Evolutionary conservation across 176 grass and related monocot species (phyloP), one percentile per base, ranked within the genome.

Genomic region (Urochloa ruziziensis): DNA sequence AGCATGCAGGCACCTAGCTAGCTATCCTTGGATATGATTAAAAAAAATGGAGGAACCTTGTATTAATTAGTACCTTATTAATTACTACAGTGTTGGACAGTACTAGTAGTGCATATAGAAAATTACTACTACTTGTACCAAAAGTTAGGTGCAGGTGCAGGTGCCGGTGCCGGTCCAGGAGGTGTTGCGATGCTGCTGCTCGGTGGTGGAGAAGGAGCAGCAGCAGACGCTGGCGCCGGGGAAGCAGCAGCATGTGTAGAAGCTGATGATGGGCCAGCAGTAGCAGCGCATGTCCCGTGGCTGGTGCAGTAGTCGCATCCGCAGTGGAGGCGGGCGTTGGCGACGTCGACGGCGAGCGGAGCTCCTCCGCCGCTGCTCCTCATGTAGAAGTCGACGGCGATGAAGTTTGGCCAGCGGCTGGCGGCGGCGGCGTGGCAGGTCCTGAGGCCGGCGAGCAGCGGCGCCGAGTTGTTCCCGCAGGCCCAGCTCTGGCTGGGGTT

Each of bases 341-440:
- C 92, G 49, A 91, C 86, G 39, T 97, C 90, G 65, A 81, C 87
- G 19, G 92, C 92, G 35, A 89, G 66, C 21, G 95, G 88, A n/a
- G 95, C 95, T 14, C 92, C 95, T 2, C 92, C 95, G 51, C 91
- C 94, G 56, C 67, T 84, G 67, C 94, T 93, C 84, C 86, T 83
- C 94, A 80, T 89, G 83, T 94, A 94, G 73, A 89, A 94, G 52
- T 91, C 87, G 37, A 91, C 86, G 77, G 92, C 89, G 75, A 92
- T 85, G 71, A 76, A 94, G 64, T 90, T 94, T 24, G 92, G 87
- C 92, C 92, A 90, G 0, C 92, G 67, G 11, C 82, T 79, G 29
- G 44, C 87, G 7, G 73, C 82, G 0, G 85, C 82, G 15, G 67
- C 15, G 79, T 91, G 76, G 69, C 92, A 94, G n/a, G 81, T 4